Conservation (phyloP, 2,329 filamentous ascomycete genomes). For the Fusarium lateritium region DNA sequence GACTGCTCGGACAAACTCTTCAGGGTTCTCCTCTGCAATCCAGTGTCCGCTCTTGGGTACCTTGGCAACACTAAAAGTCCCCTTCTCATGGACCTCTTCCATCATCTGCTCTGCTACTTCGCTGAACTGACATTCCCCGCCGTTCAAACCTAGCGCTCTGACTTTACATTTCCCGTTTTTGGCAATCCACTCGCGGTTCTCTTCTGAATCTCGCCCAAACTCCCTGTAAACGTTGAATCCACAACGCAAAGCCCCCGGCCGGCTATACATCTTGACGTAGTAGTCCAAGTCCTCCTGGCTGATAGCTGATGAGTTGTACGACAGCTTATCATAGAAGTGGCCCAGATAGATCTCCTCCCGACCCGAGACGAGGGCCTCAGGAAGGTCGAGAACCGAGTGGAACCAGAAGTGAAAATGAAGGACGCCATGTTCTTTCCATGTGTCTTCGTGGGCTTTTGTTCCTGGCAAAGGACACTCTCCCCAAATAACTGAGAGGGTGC, state of each 20-base stretch:
- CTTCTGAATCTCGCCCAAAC: conserved; percentile 16
- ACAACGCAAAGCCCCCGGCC: conserved; percentile 6
- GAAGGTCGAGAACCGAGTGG: conserved; percentile 17
- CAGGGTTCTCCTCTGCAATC: conserved; percentile 29
- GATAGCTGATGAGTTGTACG: conserved; percentile 26
- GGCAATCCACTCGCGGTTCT: conserved; percentile 34
- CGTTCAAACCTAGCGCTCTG: conserved; percentile 15
- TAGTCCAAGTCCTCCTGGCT: conserved; percentile 12
- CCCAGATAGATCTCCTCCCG: conserved; percentile 20
- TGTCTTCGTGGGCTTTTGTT: conserved; percentile 8
- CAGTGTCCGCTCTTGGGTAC: conserved; percentile 27
- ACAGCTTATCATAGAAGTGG: conserved; percentile 29
- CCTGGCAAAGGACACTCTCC: conserved; percentile 26
- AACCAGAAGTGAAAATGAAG: conserved; percentile 24
- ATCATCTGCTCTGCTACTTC: conserved; percentile 29
- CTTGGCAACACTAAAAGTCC: conserved; percentile 12
- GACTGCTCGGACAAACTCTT: conserved; percentile 14
- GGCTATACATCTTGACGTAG: conserved; percentile 9
- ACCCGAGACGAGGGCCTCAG: conserved; percentile 26
- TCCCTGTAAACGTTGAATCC: conserved; percentile 15
- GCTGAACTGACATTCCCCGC: conserved; percentile 19
- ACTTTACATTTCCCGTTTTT: conserved; percentile 29
- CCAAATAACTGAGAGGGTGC: conserved; percentile 24
- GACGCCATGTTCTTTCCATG: conserved; percentile 12
- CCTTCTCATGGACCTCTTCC: conserved; percentile 20